Percentiles rank a stretch among this genome's conserved stretches.
Conservation (phyloP, 2,329 filamentous ascomycete genomes). For the Aspergillus pseudotamarii region DNA sequence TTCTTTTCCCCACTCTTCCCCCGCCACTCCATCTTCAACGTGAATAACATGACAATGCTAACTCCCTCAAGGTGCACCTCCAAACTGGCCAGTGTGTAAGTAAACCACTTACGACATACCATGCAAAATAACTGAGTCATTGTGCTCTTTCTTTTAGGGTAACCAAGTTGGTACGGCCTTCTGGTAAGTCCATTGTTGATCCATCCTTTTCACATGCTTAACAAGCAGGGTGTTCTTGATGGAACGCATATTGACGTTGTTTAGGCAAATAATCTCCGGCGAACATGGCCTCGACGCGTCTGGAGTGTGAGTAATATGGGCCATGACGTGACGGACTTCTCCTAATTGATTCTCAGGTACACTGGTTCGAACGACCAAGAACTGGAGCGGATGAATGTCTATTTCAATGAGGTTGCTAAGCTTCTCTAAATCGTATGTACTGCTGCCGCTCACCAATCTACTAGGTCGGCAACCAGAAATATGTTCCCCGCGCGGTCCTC, state of each 20-base stretch:
- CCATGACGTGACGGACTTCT: not conserved
- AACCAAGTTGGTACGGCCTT: conserved; percentile 99
- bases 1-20: conserved; percentile 25
- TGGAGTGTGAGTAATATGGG: conserved; percentile 72
- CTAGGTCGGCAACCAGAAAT: conserved; percentile 81
- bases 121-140: conserved; percentile 24
- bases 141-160: conserved; percentile 63
- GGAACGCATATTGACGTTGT: conserved; percentile 42
- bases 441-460: conserved; percentile 10
- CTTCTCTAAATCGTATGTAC: not conserved
- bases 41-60: conserved; percentile 29
- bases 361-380: conserved; percentile 98
- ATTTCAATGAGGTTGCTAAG: conserved; percentile 83
- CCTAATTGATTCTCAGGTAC: conserved; percentile 62
- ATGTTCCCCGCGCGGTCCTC: conserved; percentile 97
- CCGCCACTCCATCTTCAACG: not conserved
- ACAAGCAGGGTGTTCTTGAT: not conserved
- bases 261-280: conserved; percentile 80
- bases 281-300: conserved; percentile 97
- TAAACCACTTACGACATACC: conserved; percentile 27
- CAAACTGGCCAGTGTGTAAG: conserved; percentile 99
- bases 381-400: conserved; percentile 99
- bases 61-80: conserved; percentile 82
- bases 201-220: not conserved
- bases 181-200: conserved; percentile 64